Conservation (phyloP, 371 early-diverging fungal species). For the Dinochytrium kinnereticum region DNA sequence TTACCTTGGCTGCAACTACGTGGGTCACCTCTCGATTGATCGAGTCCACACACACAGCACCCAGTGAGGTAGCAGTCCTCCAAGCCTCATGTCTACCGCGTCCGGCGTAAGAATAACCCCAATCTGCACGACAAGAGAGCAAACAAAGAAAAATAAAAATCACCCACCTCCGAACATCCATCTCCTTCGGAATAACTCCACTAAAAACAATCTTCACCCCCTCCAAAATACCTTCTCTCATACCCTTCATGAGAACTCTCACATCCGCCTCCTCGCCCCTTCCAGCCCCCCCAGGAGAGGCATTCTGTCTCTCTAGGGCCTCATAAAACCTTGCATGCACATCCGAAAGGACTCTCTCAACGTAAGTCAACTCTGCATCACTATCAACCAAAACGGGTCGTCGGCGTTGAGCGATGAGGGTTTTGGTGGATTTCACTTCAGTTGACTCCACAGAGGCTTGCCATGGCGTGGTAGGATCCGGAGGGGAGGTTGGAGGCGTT, state of each 20-base stretch:
- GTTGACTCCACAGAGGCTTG: neutral
- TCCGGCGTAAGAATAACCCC: neutral
- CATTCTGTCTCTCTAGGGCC: neutral
- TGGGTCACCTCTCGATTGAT: constrained; percentile 72
- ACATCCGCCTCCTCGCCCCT: constrained; percentile 43
- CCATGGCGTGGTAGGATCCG: neutral
- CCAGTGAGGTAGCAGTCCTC: constrained; percentile 72
- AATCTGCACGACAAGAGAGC: neutral
- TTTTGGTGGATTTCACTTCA: neutral
- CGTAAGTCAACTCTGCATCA: constrained; percentile 55
- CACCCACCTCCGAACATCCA: constrained; percentile 42
- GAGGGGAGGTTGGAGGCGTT: neutral
- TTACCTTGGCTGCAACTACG: constrained; percentile 75
- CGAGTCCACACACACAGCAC: constrained; percentile 67
- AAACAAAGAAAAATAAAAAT: neutral
- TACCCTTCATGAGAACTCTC: constrained; percentile 44
- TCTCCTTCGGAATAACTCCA: constrained; percentile 58
- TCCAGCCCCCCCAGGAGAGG: neutral
- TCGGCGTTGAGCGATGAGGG: neutral
- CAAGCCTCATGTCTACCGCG: constrained; percentile 64
- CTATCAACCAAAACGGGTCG: constrained; percentile 48
- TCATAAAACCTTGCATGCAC: constrained; percentile 56
- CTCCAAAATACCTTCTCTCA: constrained; percentile 52
- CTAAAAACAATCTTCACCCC: constrained; percentile 60
- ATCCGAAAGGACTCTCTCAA: constrained; percentile 42